A percentile compares a stretch with the other conserved stretches of the same genome.
Conservation (phyloP, 2,329 filamentous ascomycete genomes). For the Rhynchosporium secalis region DNA sequence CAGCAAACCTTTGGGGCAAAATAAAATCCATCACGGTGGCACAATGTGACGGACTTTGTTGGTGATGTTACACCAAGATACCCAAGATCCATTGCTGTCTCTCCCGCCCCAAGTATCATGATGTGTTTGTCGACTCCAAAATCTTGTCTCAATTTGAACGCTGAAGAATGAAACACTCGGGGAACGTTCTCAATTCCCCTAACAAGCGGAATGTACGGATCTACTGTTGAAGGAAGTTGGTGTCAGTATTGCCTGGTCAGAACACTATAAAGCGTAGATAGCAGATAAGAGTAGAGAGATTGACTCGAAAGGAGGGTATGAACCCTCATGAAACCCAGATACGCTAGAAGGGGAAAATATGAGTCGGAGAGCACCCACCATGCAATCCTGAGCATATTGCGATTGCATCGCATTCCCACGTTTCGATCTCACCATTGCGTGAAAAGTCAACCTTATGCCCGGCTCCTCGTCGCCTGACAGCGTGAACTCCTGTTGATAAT, state of each 20-base stretch:
- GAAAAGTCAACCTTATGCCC: conserved; percentile 23
- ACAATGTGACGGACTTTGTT: conserved; percentile 46
- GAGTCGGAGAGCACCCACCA: conserved; percentile 14
- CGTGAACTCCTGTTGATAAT: conserved; percentile 36
- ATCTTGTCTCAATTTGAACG: conserved; percentile 45
- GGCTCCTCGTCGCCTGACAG: conserved; percentile 13
- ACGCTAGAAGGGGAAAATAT: no score
- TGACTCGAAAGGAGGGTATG: no score
- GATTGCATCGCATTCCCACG: conserved; percentile 45
- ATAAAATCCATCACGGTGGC: conserved; percentile 49
- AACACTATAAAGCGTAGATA: no score
- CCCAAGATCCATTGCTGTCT: conserved; percentile 49
- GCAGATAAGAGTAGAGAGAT: no score
- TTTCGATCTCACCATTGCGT: conserved; percentile 10
- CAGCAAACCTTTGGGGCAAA: conserved; percentile 46
- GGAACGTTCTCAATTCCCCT: conserved; percentile 43
- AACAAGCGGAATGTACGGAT: conserved; percentile 43
- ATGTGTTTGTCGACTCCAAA: conserved; percentile 45
- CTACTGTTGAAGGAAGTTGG: conserved; percentile 18
- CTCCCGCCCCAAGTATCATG: conserved; percentile 47
- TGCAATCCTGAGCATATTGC: conserved; percentile 49
- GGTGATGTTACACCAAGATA: conserved; percentile 47
- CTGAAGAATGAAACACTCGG: conserved; percentile 46
- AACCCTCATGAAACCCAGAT: no score
- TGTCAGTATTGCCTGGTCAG: no score